Percentiles rank a stretch among this genome's conserved stretches.
These are phyloP conservation scores for Triticum dicoccoides DNA, from an alignment of 176 grass and related monocot genomes.

Conservation along the genomic window DNA sequence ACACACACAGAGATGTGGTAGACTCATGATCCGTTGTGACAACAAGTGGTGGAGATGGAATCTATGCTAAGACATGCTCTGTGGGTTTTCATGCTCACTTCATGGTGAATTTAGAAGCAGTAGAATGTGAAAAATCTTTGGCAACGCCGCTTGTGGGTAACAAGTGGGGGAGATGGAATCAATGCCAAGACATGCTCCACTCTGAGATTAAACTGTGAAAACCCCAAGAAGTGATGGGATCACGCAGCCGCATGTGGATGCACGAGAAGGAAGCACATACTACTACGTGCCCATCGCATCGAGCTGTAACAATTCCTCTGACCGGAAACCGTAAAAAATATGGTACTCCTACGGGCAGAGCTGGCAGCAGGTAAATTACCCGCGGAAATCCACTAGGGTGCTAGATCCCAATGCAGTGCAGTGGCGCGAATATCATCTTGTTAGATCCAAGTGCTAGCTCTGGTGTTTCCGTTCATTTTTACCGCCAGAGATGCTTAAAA, in stretches of 20 bases:
- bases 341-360: background rate
- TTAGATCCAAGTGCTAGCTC: constrained; percentile 7
- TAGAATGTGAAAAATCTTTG: no score
- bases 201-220: constrained; percentile 29
- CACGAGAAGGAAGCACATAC: constrained; percentile 20
- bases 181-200: constrained; percentile 35
- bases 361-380: constrained; percentile 15
- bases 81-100: no score
- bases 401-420: constrained; percentile 52
- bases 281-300: background rate
- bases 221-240: constrained; percentile 28
- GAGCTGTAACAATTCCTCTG: constrained; percentile 38
- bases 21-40: constrained; percentile 31
- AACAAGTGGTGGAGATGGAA: background rate
- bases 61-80: constrained; percentile 33
- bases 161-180: background rate
- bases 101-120: no score
- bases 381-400: constrained; percentile 17
- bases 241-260: constrained; percentile 43
- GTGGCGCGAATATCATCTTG: background rate
- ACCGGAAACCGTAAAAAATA: background rate
- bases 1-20: no score
- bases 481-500: no score
- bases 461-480: no score
- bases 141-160: no score